A percentile compares a stretch with the other conserved stretches of the same genome.
These are phyloP conservation scores for Globisporangium lucens DNA, from an alignment of 352 stramenopile genomes.

Conservation along the genomic window DNA sequence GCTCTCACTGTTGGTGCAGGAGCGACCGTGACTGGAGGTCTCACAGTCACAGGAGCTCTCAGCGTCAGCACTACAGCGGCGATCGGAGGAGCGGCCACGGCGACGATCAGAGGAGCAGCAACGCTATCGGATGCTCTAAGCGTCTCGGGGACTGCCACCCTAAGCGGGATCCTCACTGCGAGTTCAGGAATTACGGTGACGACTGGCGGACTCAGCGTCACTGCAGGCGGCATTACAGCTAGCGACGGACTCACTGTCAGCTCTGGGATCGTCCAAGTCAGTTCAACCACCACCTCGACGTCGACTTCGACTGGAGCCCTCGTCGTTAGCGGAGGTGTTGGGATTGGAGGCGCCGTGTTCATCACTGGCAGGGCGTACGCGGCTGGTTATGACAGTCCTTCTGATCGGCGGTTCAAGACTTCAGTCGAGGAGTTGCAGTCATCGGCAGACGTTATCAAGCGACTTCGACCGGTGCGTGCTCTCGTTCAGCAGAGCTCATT, in stretches of 20 bases:
- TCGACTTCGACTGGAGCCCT: slow-evolving; percentile 27
- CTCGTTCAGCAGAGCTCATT: background rate
- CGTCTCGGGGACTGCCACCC: background rate
- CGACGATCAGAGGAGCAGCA: no score
- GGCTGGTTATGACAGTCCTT: slow-evolving; percentile 10
- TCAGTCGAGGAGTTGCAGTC: slow-evolving; percentile 23
- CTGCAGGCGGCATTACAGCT: slow-evolving; percentile 18
- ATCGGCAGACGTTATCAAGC: slow-evolving; percentile 23
- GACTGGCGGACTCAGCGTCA: slow-evolving; percentile 10
- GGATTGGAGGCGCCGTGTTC: slow-evolving; percentile 24
- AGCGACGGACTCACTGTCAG: slow-evolving; percentile 21
- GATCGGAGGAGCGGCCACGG: no score
- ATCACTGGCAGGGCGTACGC: slow-evolving; percentile 26
- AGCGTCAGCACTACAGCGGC: no score
- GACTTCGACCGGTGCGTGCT: slow-evolving; percentile 38
- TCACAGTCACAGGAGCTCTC: background rate
- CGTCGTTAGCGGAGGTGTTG: slow-evolving; percentile 37
- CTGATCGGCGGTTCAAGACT: slow-evolving; percentile 43
- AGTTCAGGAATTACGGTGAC: slow-evolving; percentile 14
- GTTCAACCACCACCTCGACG: slow-evolving; percentile 20
- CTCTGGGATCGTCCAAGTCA: slow-evolving; percentile 19
- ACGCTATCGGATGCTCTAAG: background rate
- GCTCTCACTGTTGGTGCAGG: background rate
- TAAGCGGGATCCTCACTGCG: background rate
- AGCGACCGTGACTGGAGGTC: background rate